Evolutionary conservation across 495 filamentous ascomycete species (phyloP), one percentile per base, ranked within the genome.

Genomic region (Penicillium egyptiacum): DNA sequence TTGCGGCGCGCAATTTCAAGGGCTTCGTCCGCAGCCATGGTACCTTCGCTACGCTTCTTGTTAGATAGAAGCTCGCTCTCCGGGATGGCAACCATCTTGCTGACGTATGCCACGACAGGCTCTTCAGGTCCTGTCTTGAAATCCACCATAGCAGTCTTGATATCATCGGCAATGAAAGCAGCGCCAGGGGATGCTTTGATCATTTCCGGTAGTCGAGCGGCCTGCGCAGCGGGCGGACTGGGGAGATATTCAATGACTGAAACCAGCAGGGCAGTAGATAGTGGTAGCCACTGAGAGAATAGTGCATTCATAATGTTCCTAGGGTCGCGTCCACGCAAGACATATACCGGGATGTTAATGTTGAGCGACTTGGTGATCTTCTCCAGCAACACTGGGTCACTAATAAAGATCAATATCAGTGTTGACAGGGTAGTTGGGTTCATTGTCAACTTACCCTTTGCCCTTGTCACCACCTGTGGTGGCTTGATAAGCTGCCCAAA

Each of bases 401-500:
- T 92, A 25, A 28, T 14, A 7, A 58, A 56, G 40, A 63, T 19
- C 9, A 59, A 56, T 45, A 65, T 76, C 55, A 75, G 75, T 58
- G 67, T 33, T 12, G 53, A 37, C 39, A 16, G 20, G 3, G 28
- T 37, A 23, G 55, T 63, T 63, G 56, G 17, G 4, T 46, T 22
- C 20, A 5, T 11, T 41, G 3, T 6, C 3, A 39, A 72, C 78
- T 68, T 77, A 89, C 87, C 92, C 91, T 76, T 89, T 96, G 57
- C 86, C 88, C 62, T 86, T 86, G 53, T 86, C 86, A 39, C 87
- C 89, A 5, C 91, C 90, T 17, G 83, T 88, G 11, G 92, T 97
- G 53, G 92, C 94, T 57, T 90, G 82, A 70, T 99, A 99, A 20
- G 95, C 92, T 48, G 95, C 93, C 94, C 94, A 99, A 40, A 99